These are phyloP conservation scores for Marasmius tenuissimus DNA, from an alignment of 1,284 basidiomycete genomes.

Conservation along the genomic window DNA sequence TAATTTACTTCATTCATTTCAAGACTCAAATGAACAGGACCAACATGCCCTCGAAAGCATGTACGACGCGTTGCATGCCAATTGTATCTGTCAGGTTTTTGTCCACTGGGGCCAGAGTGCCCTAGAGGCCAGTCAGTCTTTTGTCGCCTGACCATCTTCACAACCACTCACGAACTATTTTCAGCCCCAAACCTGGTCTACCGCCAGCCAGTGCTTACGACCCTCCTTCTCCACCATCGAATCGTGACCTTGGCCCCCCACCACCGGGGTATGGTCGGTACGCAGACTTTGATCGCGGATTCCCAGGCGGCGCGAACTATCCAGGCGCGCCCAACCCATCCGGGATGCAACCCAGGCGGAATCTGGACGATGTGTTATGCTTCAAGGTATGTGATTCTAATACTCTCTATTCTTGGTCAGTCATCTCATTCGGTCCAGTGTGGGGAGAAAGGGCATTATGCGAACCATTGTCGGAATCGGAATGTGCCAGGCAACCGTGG, in stretches of 20 bases:
- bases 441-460: constrained; percentile 77
- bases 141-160: constrained; percentile 11
- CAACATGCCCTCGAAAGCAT: constrained; percentile 90
- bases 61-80: constrained; percentile 90
- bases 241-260: constrained; percentile 84
- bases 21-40: constrained; percentile 52
- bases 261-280: constrained; percentile 89
- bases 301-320: constrained; percentile 34
- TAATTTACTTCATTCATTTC: constrained; percentile 5
- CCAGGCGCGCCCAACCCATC: constrained; percentile 27
- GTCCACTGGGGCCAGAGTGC: constrained; percentile 92
- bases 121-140: constrained; percentile 84
- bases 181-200: constrained; percentile 71
- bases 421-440: constrained; percentile 50
- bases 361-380: constrained; percentile 85
- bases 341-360: constrained; percentile 56
- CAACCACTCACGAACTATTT: constrained; percentile 13
- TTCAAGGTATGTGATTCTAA: constrained; percentile 66
- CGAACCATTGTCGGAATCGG: constrained; percentile 88
- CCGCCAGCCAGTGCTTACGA: constrained; percentile 79
- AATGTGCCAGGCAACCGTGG: constrained; percentile 73
- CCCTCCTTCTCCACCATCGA: constrained; percentile 73
- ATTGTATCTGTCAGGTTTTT: constrained; percentile 91
- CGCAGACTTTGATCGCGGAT: constrained; percentile 72
- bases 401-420: constrained; percentile 9